Evolutionary conservation across 495 filamentous ascomycete species (phyloP), one percentile per base, ranked within the genome.

Genomic region (Amphirosellinia nigrospora): DNA sequence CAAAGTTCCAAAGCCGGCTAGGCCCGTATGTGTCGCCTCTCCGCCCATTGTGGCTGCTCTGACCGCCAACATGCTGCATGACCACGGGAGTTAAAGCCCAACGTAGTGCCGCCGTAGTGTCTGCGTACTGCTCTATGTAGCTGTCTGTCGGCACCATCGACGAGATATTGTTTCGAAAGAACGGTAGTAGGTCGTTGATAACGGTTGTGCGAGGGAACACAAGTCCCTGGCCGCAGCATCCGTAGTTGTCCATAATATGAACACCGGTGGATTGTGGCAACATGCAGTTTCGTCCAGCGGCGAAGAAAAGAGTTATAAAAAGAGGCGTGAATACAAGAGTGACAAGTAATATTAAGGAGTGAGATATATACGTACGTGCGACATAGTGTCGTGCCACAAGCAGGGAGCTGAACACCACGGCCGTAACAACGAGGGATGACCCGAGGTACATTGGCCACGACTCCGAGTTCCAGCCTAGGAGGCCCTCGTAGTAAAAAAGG

Each of bases 401-500:
- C 19, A 75, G 36, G 30, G 52, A 9, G 23, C 65, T 41, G 11
- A 71, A 6, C 36, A 73, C 70, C 13, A 72, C 10, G 11, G 60
- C 6, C 23, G 55, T 59, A 3, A 70, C 53, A 13, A 68, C 64
- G 13, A 84, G 23, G 21, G 80, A 82, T 52, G 76, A 81, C 16
- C 68, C 64, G 0, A 85, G 67, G 50, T 87, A 86, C 11, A 68
- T 66, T 23, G 62, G 75, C 84, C 83, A 86, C 60, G 85, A 78
- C 65, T 88, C 85, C 19, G 75, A 80, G 70, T 87, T 87, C 86
- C 86, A 89, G 26, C 86, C 86, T 16, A 86, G 79, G 30, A 84
- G 82, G 52, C 83, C 80, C 72, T 88, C 86, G 7, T 84, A 86
- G 73, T 88, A 87, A 76, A 90, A 90, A 4, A 89, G 79, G 3